Conservation (phyloP, 2,329 filamentous ascomycete species). For the Bretziella fagacearum region DNA sequence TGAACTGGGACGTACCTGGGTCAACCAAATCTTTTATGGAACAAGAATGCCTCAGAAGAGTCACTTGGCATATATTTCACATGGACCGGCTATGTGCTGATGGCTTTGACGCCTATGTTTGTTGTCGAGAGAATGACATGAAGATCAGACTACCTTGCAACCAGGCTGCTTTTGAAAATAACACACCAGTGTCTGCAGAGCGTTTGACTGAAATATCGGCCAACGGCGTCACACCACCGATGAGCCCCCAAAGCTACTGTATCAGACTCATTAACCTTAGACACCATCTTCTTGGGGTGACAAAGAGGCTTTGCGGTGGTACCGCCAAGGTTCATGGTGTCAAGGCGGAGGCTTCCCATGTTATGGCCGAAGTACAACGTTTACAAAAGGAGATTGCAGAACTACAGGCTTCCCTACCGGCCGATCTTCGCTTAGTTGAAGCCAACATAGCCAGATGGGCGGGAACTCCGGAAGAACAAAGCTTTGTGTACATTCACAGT, state of each 20-base stretch:
- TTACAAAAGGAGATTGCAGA: slow-evolving; percentile 24
- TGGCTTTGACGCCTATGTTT: slow-evolving; percentile 26
- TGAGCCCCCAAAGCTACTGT: slow-evolving; percentile 23
- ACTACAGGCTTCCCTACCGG: slow-evolving; percentile 20
- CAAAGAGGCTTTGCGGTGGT: slow-evolving; percentile 15
- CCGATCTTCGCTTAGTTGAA: slow-evolving; percentile 22
- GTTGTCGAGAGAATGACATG: slow-evolving; percentile 24
- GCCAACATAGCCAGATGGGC: slow-evolving; percentile 22
- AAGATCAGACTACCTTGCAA: slow-evolving; percentile 24
- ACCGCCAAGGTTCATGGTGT: slow-evolving; percentile 13
- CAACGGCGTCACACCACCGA: slow-evolving; percentile 15
- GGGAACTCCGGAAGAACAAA: slow-evolving; percentile 20
- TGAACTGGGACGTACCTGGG: slow-evolving; percentile 24
- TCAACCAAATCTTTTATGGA: slow-evolving; percentile 21
- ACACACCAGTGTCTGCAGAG: slow-evolving; percentile 20
- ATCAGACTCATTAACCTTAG: slow-evolving; percentile 23
- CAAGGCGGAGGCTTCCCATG: slow-evolving; percentile 22
- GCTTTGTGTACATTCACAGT: slow-evolving; percentile 25
- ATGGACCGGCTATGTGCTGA: slow-evolving; percentile 25
- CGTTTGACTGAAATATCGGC: slow-evolving; percentile 18
- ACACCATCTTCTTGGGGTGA: slow-evolving; percentile 22
- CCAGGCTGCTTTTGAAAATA: slow-evolving; percentile 22
- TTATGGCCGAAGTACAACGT: slow-evolving; percentile 23
- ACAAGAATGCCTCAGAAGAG: slow-evolving; percentile 23
- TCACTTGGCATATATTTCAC: slow-evolving; percentile 25